Conservation (phyloP, 257 asterid species). For the Solanum etuberosum region DNA sequence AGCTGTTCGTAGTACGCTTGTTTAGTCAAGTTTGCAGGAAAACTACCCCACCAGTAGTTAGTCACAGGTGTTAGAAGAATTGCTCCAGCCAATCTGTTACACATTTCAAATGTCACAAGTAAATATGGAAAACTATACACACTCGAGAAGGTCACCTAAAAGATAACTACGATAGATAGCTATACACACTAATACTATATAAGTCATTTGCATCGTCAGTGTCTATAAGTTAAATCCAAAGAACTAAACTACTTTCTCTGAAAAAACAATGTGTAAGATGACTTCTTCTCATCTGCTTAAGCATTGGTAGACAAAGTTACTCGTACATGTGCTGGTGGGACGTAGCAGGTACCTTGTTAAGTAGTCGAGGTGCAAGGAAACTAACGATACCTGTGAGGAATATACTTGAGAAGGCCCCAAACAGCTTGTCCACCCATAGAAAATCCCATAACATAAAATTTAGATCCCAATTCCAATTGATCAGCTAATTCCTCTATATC, state of each 20-base stretch:
- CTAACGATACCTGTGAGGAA: conserved; percentile 66
- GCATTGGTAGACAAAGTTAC: not conserved
- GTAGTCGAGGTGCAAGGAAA: not conserved
- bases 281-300: too few relatives aligned
- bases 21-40: conserved; percentile 60
- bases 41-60: conserved; percentile 80
- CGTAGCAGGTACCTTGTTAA: not conserved
- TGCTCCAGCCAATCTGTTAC: conserved; percentile 81
- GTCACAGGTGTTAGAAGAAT: conserved; percentile 58
- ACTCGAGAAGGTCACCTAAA: not conserved
- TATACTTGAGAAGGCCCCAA: conserved; percentile 88
- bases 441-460: conserved; percentile 59
- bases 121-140: not conserved
- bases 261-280: not conserved
- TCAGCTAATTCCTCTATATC: conserved; percentile 88
- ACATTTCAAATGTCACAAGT: not conserved
- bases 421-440: conserved; percentile 85
- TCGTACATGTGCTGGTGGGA: not conserved
- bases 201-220: not conserved
- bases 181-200: too few relatives aligned
- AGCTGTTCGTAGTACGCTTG: conserved; percentile 36
- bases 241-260: not conserved
- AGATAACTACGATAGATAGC: not conserved
- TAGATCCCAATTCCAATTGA: conserved; percentile 63
- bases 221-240: not conserved